Conservation (phyloP, 305 asterid genomes). For the Petunia hybrid region DNA sequence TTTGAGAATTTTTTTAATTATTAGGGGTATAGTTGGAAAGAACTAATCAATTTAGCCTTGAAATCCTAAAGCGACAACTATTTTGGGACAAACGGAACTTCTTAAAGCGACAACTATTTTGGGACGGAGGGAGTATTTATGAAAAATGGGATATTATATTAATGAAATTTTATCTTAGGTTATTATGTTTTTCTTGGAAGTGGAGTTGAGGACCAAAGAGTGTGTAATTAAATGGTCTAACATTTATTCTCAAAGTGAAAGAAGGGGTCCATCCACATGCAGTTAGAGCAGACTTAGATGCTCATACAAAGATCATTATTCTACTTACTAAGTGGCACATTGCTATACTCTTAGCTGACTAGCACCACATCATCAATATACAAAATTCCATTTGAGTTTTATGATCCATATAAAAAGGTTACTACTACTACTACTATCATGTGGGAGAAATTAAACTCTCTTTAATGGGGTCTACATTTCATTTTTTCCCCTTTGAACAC, state of each 20-base stretch:
- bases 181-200: not conserved
- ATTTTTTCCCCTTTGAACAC: conserved; percentile 19
- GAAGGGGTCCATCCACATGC: conserved; percentile 41
- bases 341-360: conserved; percentile 28
- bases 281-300: conserved; percentile 46
- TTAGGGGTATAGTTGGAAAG: too few species aligned
- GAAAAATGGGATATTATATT: too few species aligned
- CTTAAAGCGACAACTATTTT: too few species aligned
- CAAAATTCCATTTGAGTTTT: conserved; percentile 44
- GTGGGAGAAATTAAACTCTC: conserved; percentile 41
- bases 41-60: too few species aligned
- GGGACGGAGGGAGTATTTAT: too few species aligned
- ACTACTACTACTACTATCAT: conserved; percentile 31
- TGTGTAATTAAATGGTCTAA: conserved; percentile 18
- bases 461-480: conserved; percentile 44
- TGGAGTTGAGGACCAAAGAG: conserved; percentile 33
- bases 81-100: too few species aligned
- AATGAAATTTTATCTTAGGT: too few species aligned
- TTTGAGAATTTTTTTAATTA: too few species aligned
- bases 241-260: conserved; percentile 25
- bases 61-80: too few species aligned
- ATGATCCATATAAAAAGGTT: conserved; percentile 7
- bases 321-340: conserved; percentile 36
- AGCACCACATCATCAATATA: conserved; percentile 35
- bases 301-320: conserved; percentile 53